Base-by-base conservation (phyloP, 129 eudicot genomes). In the Pseudognaphalium luteoalbum region DNA sequence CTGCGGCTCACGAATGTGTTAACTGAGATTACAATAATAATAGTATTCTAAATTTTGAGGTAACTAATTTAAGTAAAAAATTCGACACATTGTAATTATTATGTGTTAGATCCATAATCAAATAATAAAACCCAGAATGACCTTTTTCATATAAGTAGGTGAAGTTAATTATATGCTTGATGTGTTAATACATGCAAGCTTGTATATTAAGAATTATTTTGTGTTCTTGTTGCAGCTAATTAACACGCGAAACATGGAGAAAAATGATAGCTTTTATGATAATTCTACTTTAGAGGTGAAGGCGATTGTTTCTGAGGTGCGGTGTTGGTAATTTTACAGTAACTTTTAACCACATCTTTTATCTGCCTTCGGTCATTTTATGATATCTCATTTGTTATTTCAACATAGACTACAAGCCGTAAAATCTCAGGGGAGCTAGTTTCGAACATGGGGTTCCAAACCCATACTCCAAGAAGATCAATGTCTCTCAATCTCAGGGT, bases 291-390 rank as follows among this genome's bases (percentile, higher is more conserved):
- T 88, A 32, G 91, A 88, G 71, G 87, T 80, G 63, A 85, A 86
- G 81, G 76, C 92, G 35, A 67, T 76, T 82, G 80, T 81, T 77
- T 66, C 81, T 9, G 83, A 85, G 90, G 96, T 89, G 82, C 41
- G 28, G 61, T 61, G 37, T 14, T 58, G 20, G 60, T 47, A 20
- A 28, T 6, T 10, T 41, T 60, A 21, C 16, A 41, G 29, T 35
- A 70, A 72, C 34, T 61, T 37, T 35, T 57, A 62, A 39, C 33
- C 73, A 20, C 34, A 68, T 33, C 57, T 60, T 71, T 63, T 47
- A 20, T 51, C 42, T 67, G n/a, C 60, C 16, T 75, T 77, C 0
- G 20, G 57, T 28, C 4, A 32, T 41, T 9, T 60, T 77, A 59
- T 19, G 72, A 72, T 59, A 70, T 1, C 54, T 47, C 32, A 29